phyloP scores from a whole-genome alignment of 176 grass and related monocot genomes.

The Guadua angustifolia region DNA sequence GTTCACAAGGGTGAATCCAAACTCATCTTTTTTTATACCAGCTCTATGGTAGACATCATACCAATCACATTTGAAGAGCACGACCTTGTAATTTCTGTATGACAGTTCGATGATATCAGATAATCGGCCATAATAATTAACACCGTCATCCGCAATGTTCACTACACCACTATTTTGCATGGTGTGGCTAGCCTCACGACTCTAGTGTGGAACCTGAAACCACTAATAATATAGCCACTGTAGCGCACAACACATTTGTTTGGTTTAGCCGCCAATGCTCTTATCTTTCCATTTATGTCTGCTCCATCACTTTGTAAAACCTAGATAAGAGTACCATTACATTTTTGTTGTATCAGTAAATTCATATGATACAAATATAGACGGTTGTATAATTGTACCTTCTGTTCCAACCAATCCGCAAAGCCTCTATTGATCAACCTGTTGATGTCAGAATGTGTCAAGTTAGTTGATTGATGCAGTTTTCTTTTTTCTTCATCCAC shows the following conservation, averaged over 20 bases:
- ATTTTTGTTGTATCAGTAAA: too few species aligned
- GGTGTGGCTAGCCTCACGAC: neutral
- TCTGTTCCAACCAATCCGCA: too few species aligned
- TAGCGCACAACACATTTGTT: constrained; percentile 5
- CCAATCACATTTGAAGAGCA: neutral
- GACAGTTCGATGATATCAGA: neutral
- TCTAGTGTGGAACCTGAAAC: neutral
- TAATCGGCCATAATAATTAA: neutral
- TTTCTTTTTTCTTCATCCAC: neutral
- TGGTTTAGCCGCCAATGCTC: constrained; percentile 16
- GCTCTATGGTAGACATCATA: neutral
- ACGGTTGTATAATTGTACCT: too few species aligned
- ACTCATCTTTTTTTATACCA: neutral
- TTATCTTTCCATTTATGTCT: neutral
- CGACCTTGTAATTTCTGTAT: neutral
- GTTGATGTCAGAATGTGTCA: neutral
- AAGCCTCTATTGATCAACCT: constrained; percentile 7
- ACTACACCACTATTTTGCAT: neutral
- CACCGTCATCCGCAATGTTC: neutral
- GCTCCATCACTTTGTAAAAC: neutral
- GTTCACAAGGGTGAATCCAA: constrained; percentile 13
- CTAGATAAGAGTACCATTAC: neutral
- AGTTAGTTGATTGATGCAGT: neutral
- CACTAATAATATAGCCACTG: neutral
- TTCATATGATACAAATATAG: too few species aligned